Percentiles rank a stretch among this genome's conserved stretches.
phyloP scores from a whole-genome alignment of 805 yeast species.

The Saccharomyces paradoxus region DNA sequence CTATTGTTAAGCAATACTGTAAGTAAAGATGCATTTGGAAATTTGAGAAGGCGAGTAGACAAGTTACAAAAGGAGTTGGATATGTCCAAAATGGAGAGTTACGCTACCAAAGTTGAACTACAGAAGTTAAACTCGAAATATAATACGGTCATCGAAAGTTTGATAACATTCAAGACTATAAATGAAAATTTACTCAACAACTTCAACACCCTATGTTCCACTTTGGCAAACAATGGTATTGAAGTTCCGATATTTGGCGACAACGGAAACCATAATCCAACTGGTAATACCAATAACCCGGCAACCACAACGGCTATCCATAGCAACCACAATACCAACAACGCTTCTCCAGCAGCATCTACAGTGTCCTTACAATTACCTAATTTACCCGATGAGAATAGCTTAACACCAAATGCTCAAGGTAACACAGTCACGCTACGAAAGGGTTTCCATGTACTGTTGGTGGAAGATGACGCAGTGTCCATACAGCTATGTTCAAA shows the following conservation, averaged over 20 bases:
- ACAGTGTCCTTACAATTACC: conserved; percentile 10
- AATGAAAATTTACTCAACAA: conserved; percentile 51
- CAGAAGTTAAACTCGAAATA: conserved; percentile 47
- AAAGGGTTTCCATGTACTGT: conserved; percentile 56
- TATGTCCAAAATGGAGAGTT: conserved; percentile 17
- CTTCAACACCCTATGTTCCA: conserved; percentile 41
- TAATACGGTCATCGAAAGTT: conserved; percentile 53
- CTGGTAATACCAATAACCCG: conserved; percentile 2
- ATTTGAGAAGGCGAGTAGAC: conserved; percentile 31
- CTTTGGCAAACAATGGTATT: conserved; percentile 52
- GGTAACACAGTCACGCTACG: conserved; percentile 14
- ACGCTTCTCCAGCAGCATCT: background rate
- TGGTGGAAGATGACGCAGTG: conserved; percentile 75
- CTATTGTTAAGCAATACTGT: conserved; percentile 19
- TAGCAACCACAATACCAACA: background rate
- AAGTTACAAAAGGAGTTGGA: conserved; percentile 24
- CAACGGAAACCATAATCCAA: conserved; percentile 4
- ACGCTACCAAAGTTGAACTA: conserved; percentile 29
- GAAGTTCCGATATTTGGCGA: conserved; percentile 40
- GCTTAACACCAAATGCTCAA: conserved; percentile 6
- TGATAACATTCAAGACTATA: conserved; percentile 46
- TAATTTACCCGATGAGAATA: conserved; percentile 8
- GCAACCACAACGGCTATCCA: background rate
- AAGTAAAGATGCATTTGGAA: conserved; percentile 19
- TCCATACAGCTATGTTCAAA: conserved; percentile 78